Base-by-base conservation (phyloP, 805 yeast genomes). In the Candida hungchunana region DNA sequence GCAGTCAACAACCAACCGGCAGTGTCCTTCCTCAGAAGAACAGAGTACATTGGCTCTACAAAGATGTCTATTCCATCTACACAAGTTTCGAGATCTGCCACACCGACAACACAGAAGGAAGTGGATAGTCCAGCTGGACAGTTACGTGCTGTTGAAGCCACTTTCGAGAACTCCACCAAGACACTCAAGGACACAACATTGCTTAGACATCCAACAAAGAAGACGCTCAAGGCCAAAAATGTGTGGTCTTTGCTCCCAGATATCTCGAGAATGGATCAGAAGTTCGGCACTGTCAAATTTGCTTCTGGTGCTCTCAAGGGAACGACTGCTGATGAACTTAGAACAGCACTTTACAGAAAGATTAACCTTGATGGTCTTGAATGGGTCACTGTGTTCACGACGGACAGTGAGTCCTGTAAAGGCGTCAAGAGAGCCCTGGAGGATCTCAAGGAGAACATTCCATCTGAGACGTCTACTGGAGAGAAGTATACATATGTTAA, bases 211-310 rank as follows among this genome's bases (percentile, higher is more conserved):
- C 98, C 98, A 21, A 70, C 73, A 18, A 86, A 80, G 63, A 81
- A 73, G 53, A 67, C 74, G 38, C 62, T 87, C 33, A 78, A 71
- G 36, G 95, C 96, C 0, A 88, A 80, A 15, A 71, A 69, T 41
- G 69, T 87, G 2, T 85, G 88, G 86, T 80, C 82, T 18, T 64
- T 93, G 18, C 64, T 89, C 43, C 98, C 98, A 7, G 97, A 93
- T 59, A 78, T 93, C 8, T 79, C 90, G n/a, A 75, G 84, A 71
- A 69, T 87, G 73, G 98, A 93, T 60, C 79, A 85, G 48, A 75
- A 71, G 34, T 87, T 72, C 51, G 64, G 76, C 50, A 68, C 77
- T 21, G 63, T 86, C 28, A 83, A 80, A 56, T 75, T 85, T 34
- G 76, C 77, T 0, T 30, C 46, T 4, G 37, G 32, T 23, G 32